Base-by-base conservation (phyloP, 805 yeast genomes). In the Saccharomycopsis sp. region DNA sequence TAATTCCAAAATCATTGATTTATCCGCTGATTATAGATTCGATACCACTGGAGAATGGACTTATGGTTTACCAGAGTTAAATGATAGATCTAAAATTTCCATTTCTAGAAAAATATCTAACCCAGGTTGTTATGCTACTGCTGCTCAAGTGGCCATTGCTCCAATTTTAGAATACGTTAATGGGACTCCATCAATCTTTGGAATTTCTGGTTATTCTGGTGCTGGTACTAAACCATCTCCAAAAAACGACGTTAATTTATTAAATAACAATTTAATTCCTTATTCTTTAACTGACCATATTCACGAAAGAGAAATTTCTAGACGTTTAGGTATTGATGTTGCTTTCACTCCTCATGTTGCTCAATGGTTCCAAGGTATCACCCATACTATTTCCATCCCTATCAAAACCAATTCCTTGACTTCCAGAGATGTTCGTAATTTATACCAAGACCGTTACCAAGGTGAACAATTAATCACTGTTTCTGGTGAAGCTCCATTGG, bases 41-140 rank as follows among this genome's bases (percentile, higher is more conserved):
- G 97, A 89, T 58, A 74, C 77, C 13, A 71, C 88, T 40, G 81
- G 83, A 21, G 77, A 79, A 52, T 92, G 99, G 98, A 67, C 70
- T 3, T 92, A 92, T 58, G 99, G 99, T 36, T 72, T 92, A 52
- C 99, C 99, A 6, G 99, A 92, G 63, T 70, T 92, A 54, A 76
- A 74, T 42, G 70, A 76, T 50, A 76, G 98, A 58, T 56, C 64
- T 8, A 56, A 56, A 9, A 82, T 92, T 52, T 72, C 82, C 28
- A 55, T 65, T 12, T 89, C 97, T 15, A 69, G 72, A 54, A 84
- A 82, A 58, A 83, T 92, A 47, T 79, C 96, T 4, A 92, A 92
- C 64, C 99, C 99, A 2, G 99, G 98, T 36, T 92, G 99, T 68
- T 92, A 88, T 59, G 96, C 98, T n/a, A 92, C 99, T 34, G 96